phyloP scores from a whole-genome alignment of 345 rosid species.

The Hevea brasiliensis region DNA sequence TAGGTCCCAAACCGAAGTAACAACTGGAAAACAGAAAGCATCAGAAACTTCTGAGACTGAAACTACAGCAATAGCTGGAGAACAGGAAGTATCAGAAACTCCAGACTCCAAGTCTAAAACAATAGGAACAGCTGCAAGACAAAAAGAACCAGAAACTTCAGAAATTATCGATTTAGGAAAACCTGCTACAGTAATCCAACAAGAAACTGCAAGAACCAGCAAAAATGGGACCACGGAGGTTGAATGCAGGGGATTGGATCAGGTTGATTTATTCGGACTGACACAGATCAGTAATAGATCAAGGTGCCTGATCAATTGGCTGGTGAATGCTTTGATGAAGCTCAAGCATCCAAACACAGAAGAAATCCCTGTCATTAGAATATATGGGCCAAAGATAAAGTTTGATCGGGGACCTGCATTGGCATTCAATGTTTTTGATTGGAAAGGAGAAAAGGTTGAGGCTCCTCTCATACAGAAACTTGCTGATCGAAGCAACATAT shows the following conservation, averaged over 20 bases:
- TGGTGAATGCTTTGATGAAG: conserved; percentile 73
- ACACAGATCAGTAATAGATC: conserved; percentile 60
- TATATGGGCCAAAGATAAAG: conserved; percentile 81
- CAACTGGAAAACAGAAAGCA: conserved; percentile 22
- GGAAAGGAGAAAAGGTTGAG: conserved; percentile 77
- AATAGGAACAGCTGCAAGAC: conserved; percentile 25
- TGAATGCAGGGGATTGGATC: conserved; percentile 67
- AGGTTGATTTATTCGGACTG: conserved; percentile 70
- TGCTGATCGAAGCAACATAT: conserved; percentile 69
- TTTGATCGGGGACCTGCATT: conserved; percentile 85
- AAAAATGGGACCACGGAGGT: conserved; percentile 25
- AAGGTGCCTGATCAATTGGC: conserved; percentile 89
- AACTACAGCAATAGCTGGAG: conserved; percentile 23
- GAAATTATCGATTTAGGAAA: conserved; percentile 8
- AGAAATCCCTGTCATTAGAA: conserved; percentile 52
- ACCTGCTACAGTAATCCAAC: conserved; percentile 16
- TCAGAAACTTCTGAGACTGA: conserved; percentile 13
- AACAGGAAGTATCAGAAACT: conserved; percentile 21
- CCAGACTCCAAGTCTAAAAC: conserved; percentile 20
- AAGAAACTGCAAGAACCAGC: conserved; percentile 3
- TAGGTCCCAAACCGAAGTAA: conserved; percentile 25
- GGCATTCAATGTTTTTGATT: conserved; percentile 79
- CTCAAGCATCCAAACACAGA: conserved; percentile 71
- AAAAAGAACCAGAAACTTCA: conserved; percentile 18
- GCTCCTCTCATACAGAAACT: conserved; percentile 85